Conservation (phyloP, 805 yeast genomes). For the Metschnikowia noctiluminum region DNA sequence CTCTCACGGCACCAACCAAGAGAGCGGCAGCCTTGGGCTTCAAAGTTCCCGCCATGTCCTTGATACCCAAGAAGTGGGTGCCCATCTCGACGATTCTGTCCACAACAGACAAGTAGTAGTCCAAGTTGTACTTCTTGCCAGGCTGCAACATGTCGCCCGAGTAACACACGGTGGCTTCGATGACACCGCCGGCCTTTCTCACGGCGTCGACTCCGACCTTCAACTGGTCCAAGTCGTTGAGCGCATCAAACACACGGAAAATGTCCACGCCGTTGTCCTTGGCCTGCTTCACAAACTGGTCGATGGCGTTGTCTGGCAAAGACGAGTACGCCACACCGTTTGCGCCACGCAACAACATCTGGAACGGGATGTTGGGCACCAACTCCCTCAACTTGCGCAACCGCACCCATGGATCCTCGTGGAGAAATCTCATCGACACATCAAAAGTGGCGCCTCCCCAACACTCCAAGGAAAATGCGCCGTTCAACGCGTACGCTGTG, state of each 20-base stretch:
- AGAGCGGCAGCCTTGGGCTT: constrained; percentile 90
- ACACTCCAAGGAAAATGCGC: constrained; percentile 95
- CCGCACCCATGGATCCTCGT: constrained; percentile 99
- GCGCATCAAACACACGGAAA: constrained; percentile 96
- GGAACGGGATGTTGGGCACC: constrained; percentile 99
- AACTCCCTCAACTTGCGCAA: constrained; percentile 79
- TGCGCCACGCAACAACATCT: constrained; percentile 98
- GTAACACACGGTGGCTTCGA: constrained; percentile 97
- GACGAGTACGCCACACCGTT: constrained; percentile 99
- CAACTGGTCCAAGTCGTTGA: constrained; percentile 94
- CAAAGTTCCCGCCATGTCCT: constrained; percentile 99
- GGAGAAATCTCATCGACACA: constrained; percentile 96
- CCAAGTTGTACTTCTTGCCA: constrained; percentile 93
- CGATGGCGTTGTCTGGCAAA: constrained; percentile 97
- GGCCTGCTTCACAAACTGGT: constrained; percentile 93
- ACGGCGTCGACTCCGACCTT: constrained; percentile 98
- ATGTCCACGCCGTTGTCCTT: constrained; percentile 95
- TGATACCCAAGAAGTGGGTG: constrained; percentile 94
- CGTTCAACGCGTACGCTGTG: constrained; percentile 84
- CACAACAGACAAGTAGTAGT: constrained; percentile 78
- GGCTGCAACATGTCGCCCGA: constrained; percentile 98
- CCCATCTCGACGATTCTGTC: constrained; percentile 88
- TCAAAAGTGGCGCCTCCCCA: constrained; percentile 99
- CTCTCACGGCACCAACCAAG: constrained; percentile 77
- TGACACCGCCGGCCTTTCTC: constrained; percentile 97